Base-by-base conservation (phyloP, 495 filamentous ascomycete species). In the Parachaetomium inaequale region DNA sequence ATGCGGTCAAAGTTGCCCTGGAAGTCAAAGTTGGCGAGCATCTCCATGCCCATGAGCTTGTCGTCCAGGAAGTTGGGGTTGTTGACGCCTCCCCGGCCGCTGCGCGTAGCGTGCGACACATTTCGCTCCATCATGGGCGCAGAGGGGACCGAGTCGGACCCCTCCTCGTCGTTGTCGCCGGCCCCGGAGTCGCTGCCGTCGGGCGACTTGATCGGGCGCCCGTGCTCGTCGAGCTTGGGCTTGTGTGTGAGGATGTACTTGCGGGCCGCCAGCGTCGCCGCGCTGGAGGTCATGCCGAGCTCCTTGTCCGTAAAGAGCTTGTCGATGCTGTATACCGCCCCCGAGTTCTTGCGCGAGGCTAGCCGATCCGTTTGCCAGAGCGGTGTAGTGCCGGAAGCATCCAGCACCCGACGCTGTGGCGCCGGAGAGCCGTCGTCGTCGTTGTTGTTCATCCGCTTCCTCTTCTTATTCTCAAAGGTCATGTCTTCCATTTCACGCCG, bases 281-380 rank as follows among this genome's bases (percentile, higher is more conserved):
- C 75, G 65, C 90, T 90, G 46, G 88, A 87, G 5, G 87, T 86
- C 74, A 90, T 80, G 31, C 84, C 81, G 14, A 97, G 85, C 74
- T 98, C 93, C 76, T 93, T 96, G 63, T 96, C 92, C 0, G 91
- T 96, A 69, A 98, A 97, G 26, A 98, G 85, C 60, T 91, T 89
- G 55, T 96, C 88, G 61, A 98, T 86, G 49, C 88, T 91, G 74
- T 92, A 94, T 8, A 82, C 71, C 38, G 83, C 82, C 7, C 76
- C 78, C 0, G 73, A 72, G 36, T 74, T 65, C 65, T 81, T 82
- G 28, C 79, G 59, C 76, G 74, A 34, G 69, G 75, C 64, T 78
- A 80, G 40, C 62, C 69, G 65, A 68, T 77, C 64, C 72, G 79
- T 67, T 38, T 78, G 75, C 82, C 83, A 87, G 53, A 83, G 81